Percentiles rank a stretch among this genome's conserved stretches.
These are phyloP conservation scores for Globisporangium mamillatum DNA, from an alignment of 352 stramenopile genomes.

Conservation along the genomic window DNA sequence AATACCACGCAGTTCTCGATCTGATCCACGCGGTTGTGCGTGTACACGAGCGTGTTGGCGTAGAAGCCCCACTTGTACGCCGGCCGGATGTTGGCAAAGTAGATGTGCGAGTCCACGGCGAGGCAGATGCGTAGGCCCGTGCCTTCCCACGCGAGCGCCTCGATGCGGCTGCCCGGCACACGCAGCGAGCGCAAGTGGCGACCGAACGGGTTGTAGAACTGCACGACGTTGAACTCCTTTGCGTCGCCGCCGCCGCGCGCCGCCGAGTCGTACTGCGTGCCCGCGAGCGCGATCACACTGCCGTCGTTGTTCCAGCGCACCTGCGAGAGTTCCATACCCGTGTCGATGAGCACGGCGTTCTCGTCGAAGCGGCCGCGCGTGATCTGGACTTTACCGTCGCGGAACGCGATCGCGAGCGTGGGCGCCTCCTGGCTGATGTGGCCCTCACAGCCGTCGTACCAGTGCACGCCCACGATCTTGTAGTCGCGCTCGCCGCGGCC, in stretches of 20 bases:
- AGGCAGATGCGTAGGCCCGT: slow-evolving; percentile 89
- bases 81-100: slow-evolving; percentile 94
- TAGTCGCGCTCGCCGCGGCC: slow-evolving; percentile 43
- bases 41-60: slow-evolving; percentile 88
- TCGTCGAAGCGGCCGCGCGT: slow-evolving; percentile 85
- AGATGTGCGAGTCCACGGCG: slow-evolving; percentile 93
- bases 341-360: slow-evolving; percentile 88
- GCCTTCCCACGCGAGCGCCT: slow-evolving; percentile 91
- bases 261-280: slow-evolving; percentile 45
- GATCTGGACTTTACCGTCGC: slow-evolving; percentile 90
- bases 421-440: slow-evolving; percentile 87
- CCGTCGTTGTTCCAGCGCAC: slow-evolving; percentile 91
- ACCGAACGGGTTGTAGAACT: slow-evolving; percentile 92
- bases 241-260: slow-evolving; percentile 26
- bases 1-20: slow-evolving; percentile 89
- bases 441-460: slow-evolving; percentile 86
- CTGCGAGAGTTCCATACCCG: slow-evolving; percentile 82
- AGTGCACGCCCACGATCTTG: slow-evolving; percentile 82
- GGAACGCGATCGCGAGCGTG: slow-evolving; percentile 90
- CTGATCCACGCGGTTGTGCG: slow-evolving; percentile 87
- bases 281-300: slow-evolving; percentile 86
- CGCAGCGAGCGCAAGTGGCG: slow-evolving; percentile 83
- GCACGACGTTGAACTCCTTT: slow-evolving; percentile 82
- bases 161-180: slow-evolving; percentile 85
- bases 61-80: slow-evolving; percentile 92